Conservation (phyloP, 345 rosid genomes). For the Linum lewisii region DNA sequence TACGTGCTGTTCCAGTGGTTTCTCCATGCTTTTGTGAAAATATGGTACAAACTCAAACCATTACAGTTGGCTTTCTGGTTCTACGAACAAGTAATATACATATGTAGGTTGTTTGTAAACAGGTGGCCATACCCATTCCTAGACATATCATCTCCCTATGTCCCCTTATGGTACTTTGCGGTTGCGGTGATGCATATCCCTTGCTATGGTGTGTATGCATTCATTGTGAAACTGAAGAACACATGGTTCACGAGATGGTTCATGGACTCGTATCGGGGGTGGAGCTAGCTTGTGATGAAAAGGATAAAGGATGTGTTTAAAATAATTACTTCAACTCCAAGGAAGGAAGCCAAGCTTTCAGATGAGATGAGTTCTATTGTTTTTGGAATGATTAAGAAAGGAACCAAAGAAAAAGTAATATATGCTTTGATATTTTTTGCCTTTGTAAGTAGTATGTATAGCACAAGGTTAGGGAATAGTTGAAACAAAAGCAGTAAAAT, state of each 20-base stretch:
- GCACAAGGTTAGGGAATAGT: too few species aligned
- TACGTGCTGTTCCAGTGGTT: conserved; percentile 85
- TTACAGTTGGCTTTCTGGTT: neutral
- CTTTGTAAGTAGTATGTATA: too few species aligned
- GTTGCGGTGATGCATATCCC: conserved; percentile 85
- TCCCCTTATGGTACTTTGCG: conserved; percentile 85
- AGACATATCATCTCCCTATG: conserved; percentile 77
- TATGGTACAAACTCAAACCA: conserved; percentile 38
- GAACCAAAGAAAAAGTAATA: too few species aligned
- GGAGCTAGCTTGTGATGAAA: conserved; percentile 6
- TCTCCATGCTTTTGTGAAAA: conserved; percentile 48
- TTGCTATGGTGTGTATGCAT: conserved; percentile 60
- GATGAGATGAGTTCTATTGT: too few species aligned
- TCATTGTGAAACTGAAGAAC: conserved; percentile 65
- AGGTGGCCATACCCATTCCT: conserved; percentile 99
- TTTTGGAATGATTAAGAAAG: too few species aligned
- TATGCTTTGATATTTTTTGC: too few species aligned
- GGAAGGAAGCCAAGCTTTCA: too few species aligned
- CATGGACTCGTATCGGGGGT: conserved; percentile 42
- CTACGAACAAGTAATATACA: neutral
- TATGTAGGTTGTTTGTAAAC: conserved; percentile 11
- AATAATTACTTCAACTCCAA: too few species aligned
- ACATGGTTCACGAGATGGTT: conserved; percentile 51
- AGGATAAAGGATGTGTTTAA: too few species aligned
- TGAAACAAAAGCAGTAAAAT: too few species aligned